phyloP scores from a whole-genome alignment of 2,329 filamentous ascomycete species.

The Pyricularia grisea region DNA sequence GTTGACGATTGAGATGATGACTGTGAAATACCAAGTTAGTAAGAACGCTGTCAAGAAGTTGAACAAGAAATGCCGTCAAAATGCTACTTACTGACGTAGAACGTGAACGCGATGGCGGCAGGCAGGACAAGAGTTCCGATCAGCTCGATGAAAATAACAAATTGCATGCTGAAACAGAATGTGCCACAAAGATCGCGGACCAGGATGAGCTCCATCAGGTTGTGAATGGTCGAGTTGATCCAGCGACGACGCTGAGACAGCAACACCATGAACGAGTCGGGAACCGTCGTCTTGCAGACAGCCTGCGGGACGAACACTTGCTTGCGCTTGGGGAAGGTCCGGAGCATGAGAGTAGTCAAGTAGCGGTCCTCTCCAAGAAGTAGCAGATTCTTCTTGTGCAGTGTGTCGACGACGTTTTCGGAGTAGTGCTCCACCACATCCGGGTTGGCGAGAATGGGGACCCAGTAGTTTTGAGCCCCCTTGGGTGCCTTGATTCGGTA shows the following conservation, averaged over 20 bases:
- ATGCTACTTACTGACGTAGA: constrained; percentile 74
- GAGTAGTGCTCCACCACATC: constrained; percentile 99
- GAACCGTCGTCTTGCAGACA: constrained; percentile 96
- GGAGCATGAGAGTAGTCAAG: constrained; percentile 92
- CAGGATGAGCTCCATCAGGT: constrained; percentile 92
- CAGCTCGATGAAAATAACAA: constrained; percentile 91
- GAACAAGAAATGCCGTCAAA: background rate
- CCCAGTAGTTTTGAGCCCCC: constrained; percentile 98
- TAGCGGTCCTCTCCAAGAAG: constrained; percentile 91
- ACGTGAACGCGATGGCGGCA: constrained; percentile 91
- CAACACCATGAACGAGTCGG: constrained; percentile 83
- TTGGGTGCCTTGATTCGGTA: constrained; percentile 99
- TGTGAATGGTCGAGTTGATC: constrained; percentile 99
- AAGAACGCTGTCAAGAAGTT: background rate
- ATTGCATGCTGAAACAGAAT: constrained; percentile 99
- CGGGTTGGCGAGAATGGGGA: constrained; percentile 94
- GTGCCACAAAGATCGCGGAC: constrained; percentile 95
- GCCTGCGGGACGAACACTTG: constrained; percentile 98
- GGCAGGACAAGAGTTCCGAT: constrained; percentile 90
- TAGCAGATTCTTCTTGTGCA: constrained; percentile 95
- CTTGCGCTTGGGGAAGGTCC: constrained; percentile 97
- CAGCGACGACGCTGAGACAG: constrained; percentile 91
- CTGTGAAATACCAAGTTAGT: constrained; percentile 27
- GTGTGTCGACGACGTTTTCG: constrained; percentile 94
- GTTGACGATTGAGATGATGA: constrained; percentile 76